These are phyloP conservation scores for Scutellaria baicalensis DNA, from an alignment of 257 asterid genomes.

Conservation along the genomic window DNA sequence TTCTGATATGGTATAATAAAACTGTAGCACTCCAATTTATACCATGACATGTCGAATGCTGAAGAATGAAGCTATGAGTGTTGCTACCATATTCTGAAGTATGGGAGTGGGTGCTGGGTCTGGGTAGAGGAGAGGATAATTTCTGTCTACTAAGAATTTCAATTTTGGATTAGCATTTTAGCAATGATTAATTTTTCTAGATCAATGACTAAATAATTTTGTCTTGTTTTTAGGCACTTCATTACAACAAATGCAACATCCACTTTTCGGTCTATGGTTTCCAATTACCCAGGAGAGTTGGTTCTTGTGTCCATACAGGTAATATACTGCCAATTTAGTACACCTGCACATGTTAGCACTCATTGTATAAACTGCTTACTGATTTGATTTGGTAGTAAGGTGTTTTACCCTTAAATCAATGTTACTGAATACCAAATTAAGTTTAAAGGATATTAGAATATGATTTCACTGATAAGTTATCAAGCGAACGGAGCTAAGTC, in stretches of 20 bases:
- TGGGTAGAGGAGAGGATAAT: background rate
- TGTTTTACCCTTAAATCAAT: no score
- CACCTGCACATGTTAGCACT: background rate
- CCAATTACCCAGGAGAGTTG: slow-evolving; percentile 79
- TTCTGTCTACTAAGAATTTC: background rate
- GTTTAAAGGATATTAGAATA: background rate
- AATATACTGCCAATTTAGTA: slow-evolving; percentile 1
- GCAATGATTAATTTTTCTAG: background rate
- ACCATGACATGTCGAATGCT: background rate
- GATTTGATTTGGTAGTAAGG: no score
- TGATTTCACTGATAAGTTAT: no score
- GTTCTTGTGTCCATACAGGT: slow-evolving; percentile 85
- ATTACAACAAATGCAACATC: slow-evolving; percentile 81
- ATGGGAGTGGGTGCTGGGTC: background rate
- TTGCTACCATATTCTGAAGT: background rate
- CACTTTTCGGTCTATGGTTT: slow-evolving; percentile 66
- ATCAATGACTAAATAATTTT: slow-evolving; percentile 1
- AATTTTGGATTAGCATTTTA: background rate
- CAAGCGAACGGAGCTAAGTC: no score
- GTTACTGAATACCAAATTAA: background rate
- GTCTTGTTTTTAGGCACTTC: slow-evolving; percentile 50
- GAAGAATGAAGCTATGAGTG: background rate
- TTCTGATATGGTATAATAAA: background rate
- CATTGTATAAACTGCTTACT: background rate
- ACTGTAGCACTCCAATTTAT: background rate